Conservation (phyloP, 2,329 filamentous ascomycete species). For the Colletotrichum zoysiae region DNA sequence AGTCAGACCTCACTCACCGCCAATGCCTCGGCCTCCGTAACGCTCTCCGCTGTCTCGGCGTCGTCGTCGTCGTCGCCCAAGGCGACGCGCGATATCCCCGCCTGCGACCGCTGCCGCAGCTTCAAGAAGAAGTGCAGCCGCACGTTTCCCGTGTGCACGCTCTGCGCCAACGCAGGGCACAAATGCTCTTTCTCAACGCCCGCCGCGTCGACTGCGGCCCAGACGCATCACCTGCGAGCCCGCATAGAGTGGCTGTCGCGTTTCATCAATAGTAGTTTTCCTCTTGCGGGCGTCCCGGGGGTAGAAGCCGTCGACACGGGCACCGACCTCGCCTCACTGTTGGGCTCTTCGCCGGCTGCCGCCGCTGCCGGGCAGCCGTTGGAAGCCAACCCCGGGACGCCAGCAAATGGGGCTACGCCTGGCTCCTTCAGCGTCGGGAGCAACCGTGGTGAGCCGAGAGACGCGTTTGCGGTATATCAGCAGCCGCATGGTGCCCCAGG, state of each 20-base stretch:
- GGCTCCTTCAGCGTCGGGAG: conserved; percentile 31
- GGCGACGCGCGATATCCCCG: conserved; percentile 46
- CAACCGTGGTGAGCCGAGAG: conserved; percentile 22
- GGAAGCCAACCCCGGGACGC: conserved; percentile 24
- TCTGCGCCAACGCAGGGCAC: conserved; percentile 55
- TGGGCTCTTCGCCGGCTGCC: conserved; percentile 33
- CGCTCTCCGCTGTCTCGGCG: conserved; percentile 41
- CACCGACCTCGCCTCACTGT: conserved; percentile 45
- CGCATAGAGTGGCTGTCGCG: conserved; percentile 56
- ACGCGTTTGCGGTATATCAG: conserved; percentile 10
- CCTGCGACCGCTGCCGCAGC: conserved; percentile 58
- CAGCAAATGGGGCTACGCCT: conserved; percentile 30
- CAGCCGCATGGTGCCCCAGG: conserved; percentile 13
- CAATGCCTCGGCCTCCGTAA: conserved; percentile 47
- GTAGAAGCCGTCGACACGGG: conserved; percentile 55
- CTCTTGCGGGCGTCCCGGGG: conserved; percentile 45
- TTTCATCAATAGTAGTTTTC: conserved; percentile 51
- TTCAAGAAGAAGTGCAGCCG: conserved; percentile 62
- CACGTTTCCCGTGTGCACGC: conserved; percentile 55
- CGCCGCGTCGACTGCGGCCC: conserved; percentile 48
- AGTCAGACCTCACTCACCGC: conserved; percentile 9
- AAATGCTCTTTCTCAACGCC: conserved; percentile 53
- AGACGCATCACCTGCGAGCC: conserved; percentile 54
- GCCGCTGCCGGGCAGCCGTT: conserved; percentile 8
- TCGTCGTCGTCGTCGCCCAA: conserved; percentile 43